Evolutionary conservation across 129 eudicot species (phyloP), one percentile per base, ranked within the genome.

Genomic region (Calendula officinalis): DNA sequence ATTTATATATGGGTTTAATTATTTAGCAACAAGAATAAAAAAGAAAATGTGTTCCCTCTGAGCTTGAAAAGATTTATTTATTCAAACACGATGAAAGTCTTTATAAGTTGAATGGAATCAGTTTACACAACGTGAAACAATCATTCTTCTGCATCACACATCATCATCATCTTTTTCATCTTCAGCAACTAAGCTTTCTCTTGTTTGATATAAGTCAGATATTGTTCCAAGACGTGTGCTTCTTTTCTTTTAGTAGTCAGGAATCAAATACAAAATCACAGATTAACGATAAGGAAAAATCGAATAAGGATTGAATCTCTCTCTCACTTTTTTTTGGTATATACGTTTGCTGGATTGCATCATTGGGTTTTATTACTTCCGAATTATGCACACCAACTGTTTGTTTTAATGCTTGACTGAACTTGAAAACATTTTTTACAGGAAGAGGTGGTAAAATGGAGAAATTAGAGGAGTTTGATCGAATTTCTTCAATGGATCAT

Each of bases 401-500:
- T 65, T 36, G 60, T 8, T 65, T 65, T 50, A 8, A 43, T 73
- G 57, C 78, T 60, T 71, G 6, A 47, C 56, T 56, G 67, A 68
- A 73, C 50, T 7, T 13, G 15, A 13, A 38, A 10, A 34, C 53
- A 32, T 8, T 32, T 39, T 8, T 53, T 62, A 14, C 42, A 41
- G 12, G 62, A 39, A 39, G 30, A 42, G 42, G 27, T 45, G 5
- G 42, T 15, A 30, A 63, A 50, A 89, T 89, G 97, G 87, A 78
- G 40, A 77, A 73, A 50, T 40, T 34, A 49, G 62, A 39, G 16
- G 72, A 74, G 43, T 45, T 71, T 7, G 80, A 88, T 27, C 89
- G 70, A 30, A 80, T 22, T 56, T 78, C 37, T 76, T 17, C 68
- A 14, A 72, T 84, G 9, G 55, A 67, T 42, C 59, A 59, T 70